A percentile compares a stretch with the other conserved stretches of the same genome.
Conservation (phyloP, 345 rosid genomes). For the Alliaria petiolata region DNA sequence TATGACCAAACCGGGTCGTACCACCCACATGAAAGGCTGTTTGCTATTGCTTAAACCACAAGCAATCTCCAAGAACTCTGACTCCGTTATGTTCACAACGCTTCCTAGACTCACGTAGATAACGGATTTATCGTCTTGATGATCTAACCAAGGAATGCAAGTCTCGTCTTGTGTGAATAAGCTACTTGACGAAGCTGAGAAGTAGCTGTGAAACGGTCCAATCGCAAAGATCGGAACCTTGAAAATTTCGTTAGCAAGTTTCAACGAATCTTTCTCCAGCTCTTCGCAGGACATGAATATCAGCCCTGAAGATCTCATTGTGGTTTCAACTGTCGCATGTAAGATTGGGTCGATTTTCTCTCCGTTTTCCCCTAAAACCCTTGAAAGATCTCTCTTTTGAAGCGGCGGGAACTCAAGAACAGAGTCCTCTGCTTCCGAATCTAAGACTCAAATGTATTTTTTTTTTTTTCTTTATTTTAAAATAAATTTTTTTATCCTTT, state of each 20-base stretch:
- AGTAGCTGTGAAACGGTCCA: conserved; percentile 42
- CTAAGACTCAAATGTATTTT: conserved; percentile 12
- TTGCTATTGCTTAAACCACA: conserved; percentile 42
- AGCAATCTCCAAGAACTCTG: conserved; percentile 48
- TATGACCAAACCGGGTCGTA: conserved; percentile 24
- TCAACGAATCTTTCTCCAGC: conserved; percentile 46
- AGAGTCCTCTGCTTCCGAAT: conserved; percentile 28
- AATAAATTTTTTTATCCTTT: no score
- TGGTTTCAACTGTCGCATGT: not conserved
- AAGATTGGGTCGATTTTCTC: conserved; percentile 15
- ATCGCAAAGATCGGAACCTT: conserved; percentile 42
- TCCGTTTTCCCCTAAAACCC: not conserved
- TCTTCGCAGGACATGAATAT: conserved; percentile 68
- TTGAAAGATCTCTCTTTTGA: conserved; percentile 25
- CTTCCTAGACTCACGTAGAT: conserved; percentile 58
- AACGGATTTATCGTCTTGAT: conserved; percentile 40
- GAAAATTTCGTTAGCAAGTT: conserved; percentile 39
- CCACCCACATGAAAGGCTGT: conserved; percentile 51
- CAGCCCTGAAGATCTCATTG: conserved; percentile 37
- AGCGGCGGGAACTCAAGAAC: conserved; percentile 24
- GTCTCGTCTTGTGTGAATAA: conserved; percentile 37
- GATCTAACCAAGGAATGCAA: conserved; percentile 45
- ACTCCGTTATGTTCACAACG: conserved; percentile 20
- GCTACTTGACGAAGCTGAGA: conserved; percentile 32
- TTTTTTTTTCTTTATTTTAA: no score